Conservation (phyloP, 768 basidiomycete species). For the Rubroboletus satanas region DNA sequence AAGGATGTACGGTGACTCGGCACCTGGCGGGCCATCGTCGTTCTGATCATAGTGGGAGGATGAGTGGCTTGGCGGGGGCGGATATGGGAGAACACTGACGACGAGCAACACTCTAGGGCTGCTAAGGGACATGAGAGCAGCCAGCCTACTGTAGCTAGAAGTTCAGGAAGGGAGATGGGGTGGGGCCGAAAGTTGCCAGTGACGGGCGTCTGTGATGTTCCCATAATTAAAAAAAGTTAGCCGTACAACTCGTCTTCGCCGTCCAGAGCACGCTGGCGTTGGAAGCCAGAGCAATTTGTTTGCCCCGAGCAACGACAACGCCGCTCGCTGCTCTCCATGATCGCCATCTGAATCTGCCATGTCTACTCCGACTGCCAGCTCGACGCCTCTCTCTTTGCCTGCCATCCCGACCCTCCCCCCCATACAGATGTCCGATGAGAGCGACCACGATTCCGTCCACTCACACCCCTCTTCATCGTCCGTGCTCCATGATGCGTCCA, state of each 20-base stretch:
- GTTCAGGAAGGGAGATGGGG: background rate
- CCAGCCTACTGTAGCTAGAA: background rate
- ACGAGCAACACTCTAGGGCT: constrained; percentile 40
- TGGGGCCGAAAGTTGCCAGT: background rate
- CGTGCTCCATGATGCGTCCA: constrained; percentile 39
- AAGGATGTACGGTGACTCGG: constrained; percentile 72
- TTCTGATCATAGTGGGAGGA: constrained; percentile 47
- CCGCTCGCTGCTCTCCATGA: constrained; percentile 11
- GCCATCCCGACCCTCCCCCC: constrained; percentile 44
- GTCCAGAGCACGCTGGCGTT: constrained; percentile 5
- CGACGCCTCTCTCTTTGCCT: constrained; percentile 28
- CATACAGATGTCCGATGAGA: constrained; percentile 39
- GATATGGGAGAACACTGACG: constrained; percentile 29
- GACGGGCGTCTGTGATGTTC: constrained; percentile 16
- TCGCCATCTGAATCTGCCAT: constrained; percentile 19
- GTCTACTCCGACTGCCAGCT: constrained; percentile 13
- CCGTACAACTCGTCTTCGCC: constrained; percentile 3
- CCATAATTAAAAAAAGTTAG: constrained; percentile 19
- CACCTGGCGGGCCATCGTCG: constrained; percentile 78
- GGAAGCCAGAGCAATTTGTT: background rate
- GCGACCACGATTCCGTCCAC: constrained; percentile 20
- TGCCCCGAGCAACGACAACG: constrained; percentile 1
- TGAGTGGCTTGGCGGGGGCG: background rate
- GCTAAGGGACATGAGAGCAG: constrained; percentile 6
- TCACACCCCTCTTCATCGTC: constrained; percentile 31